phyloP scores from a whole-genome alignment of 257 asterid species.

The Rubia yunnanensis region DNA sequence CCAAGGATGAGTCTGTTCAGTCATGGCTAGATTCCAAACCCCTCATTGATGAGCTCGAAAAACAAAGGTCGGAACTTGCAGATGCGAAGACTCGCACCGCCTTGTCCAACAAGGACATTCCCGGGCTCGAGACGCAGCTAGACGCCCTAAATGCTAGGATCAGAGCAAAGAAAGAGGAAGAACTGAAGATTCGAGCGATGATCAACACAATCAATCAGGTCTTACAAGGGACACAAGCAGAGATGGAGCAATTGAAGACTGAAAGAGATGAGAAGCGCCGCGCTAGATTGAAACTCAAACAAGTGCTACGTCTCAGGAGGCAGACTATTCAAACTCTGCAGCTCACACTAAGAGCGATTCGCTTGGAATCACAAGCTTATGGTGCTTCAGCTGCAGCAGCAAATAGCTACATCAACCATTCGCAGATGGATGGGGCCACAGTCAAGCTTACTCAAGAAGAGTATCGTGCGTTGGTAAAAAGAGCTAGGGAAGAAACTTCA shows the following conservation, averaged over 20 bases:
- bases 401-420: constrained; percentile 19
- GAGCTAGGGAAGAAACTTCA: constrained; percentile 31
- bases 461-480: constrained; percentile 24
- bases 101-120: constrained; percentile 4
- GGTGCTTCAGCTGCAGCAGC: constrained; percentile 44
- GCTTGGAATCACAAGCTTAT: constrained; percentile 39
- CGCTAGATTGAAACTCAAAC: constrained; percentile 26
- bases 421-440: constrained; percentile 11
- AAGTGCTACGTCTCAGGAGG: constrained; percentile 29
- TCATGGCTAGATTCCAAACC: constrained; percentile 66
- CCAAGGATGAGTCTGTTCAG: constrained; percentile 54
- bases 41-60: constrained; percentile 52
- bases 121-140: constrained; percentile 10
- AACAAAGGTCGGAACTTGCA: constrained; percentile 35
- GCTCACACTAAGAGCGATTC: constrained; percentile 38
- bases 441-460: constrained; percentile 30
- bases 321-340: constrained; percentile 45
- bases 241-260: constrained; percentile 32
- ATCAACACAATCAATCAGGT: constrained; percentile 27
- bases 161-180: constrained; percentile 38
- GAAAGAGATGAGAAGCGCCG: constrained; percentile 39
- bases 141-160: constrained; percentile 19
- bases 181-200: constrained; percentile 17
- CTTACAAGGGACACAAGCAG: constrained; percentile 31
- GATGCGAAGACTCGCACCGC: constrained; percentile 17